phyloP scores from a whole-genome alignment of 495 filamentous ascomycete genomes.

The Hypoxylon trugodes region DNA sequence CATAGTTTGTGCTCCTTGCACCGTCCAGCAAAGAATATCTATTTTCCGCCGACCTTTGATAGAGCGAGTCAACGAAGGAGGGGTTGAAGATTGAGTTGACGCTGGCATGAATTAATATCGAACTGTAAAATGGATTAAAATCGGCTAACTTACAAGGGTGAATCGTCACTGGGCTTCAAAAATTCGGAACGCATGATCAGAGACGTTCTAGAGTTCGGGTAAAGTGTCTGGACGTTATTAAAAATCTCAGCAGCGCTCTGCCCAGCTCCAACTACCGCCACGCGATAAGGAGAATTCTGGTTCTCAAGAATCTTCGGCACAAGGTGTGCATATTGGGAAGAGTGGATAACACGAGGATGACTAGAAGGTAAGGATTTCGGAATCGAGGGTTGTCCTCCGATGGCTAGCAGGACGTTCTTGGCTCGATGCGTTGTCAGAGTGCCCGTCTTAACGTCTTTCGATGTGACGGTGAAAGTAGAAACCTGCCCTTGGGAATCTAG shows the following conservation, averaged over 20 bases:
- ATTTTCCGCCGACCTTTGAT: conserved; percentile 65
- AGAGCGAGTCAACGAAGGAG: conserved; percentile 77
- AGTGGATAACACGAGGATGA: conserved; percentile 80
- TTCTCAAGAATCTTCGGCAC: conserved; percentile 69
- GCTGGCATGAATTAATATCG: conserved; percentile 53
- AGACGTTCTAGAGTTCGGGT: conserved; percentile 78
- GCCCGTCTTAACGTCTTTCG: conserved; percentile 49
- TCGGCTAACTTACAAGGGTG: conserved; percentile 78
- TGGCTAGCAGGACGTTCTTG: conserved; percentile 84
- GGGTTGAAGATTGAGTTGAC: conserved; percentile 98
- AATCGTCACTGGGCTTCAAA: conserved; percentile 90
- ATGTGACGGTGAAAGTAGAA: conserved; percentile 58
- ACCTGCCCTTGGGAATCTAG: conserved; percentile 52
- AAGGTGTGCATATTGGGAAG: conserved; percentile 79
- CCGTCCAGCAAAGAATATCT: conserved; percentile 68
- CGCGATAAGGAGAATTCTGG: conserved; percentile 64
- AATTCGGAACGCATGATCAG: conserved; percentile 82
- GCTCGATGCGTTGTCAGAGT: conserved; percentile 54
- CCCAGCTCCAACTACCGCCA: conserved; percentile 87
- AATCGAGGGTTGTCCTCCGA: conserved; percentile 82
- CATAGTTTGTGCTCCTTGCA: conserved; percentile 88
- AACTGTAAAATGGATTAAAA: too few relatives aligned
- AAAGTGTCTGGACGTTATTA: conserved; percentile 82
- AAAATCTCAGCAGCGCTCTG: conserved; percentile 97
- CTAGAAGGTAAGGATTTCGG: conserved; percentile 69